Percentiles rank a stretch among this genome's conserved stretches.
phyloP scores from a whole-genome alignment of 768 basidiomycete species.

The Russula lepida region DNA sequence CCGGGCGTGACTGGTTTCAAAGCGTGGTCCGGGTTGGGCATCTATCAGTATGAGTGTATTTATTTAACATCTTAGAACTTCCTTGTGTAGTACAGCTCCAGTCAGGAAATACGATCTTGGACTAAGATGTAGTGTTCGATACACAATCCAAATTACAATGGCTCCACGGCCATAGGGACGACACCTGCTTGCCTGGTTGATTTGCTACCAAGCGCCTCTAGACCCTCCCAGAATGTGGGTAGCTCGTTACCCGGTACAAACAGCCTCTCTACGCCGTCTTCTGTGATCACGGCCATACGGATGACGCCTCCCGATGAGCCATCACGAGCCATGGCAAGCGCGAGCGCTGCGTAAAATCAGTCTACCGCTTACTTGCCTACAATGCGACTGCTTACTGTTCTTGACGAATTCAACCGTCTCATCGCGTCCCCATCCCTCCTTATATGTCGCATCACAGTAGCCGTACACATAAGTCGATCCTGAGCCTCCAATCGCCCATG shows the following conservation, averaged over 20 bases:
- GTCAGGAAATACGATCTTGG: not conserved
- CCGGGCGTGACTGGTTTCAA: not conserved
- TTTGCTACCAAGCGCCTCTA: conserved; percentile 51
- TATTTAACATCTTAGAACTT: not conserved
- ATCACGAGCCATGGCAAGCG: conserved; percentile 95
- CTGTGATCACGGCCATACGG: conserved; percentile 94
- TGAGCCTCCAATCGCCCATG: conserved; percentile 98
- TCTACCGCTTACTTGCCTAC: not conserved
- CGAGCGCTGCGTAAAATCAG: conserved; percentile 50
- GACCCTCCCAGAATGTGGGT: conserved; percentile 85
- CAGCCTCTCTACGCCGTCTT: conserved; percentile 82
- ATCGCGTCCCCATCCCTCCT: conserved; percentile 84
- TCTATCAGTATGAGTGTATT: not conserved
- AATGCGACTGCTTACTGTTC: conserved; percentile 61
- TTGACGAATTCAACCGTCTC: conserved; percentile 91
- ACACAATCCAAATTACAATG: conserved; percentile 16
- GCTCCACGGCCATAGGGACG: conserved; percentile 41
- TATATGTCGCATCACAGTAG: conserved; percentile 97
- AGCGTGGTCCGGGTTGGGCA: not conserved
- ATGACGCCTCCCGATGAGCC: conserved; percentile 97
- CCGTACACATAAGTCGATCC: conserved; percentile 98
- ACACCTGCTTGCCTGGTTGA: conserved; percentile 25
- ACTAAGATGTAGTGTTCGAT: not conserved
- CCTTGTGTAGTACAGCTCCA: not conserved
- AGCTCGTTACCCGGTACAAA: conserved; percentile 89